These are phyloP conservation scores for Clavispora carvajalis DNA, from an alignment of 805 yeast species.

Conservation along the genomic window DNA sequence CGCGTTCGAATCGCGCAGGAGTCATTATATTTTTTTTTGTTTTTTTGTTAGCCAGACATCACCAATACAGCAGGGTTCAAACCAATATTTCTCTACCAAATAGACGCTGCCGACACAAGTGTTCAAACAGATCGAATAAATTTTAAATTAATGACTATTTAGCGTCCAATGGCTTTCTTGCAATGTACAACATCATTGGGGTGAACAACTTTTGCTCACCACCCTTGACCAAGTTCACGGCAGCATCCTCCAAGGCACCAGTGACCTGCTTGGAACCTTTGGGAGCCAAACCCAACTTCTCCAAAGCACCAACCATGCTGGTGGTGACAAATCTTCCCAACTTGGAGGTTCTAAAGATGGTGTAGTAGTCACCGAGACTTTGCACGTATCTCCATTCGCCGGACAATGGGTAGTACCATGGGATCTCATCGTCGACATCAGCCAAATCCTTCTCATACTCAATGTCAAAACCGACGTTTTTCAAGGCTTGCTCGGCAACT, in stretches of 20 bases:
- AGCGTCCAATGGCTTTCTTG: slow-evolving; percentile 61
- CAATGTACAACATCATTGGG: slow-evolving; percentile 95
- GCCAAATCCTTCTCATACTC: slow-evolving; percentile 78
- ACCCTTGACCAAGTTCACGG: slow-evolving; percentile 90
- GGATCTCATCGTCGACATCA: slow-evolving; percentile 71
- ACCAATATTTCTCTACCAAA: too few relatives aligned
- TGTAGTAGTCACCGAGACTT: slow-evolving; percentile 67
- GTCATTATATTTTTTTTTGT: too few relatives aligned
- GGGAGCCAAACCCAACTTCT: slow-evolving; percentile 84
- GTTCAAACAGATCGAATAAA: slow-evolving; percentile 1
- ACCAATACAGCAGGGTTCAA: too few relatives aligned
- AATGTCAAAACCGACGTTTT: slow-evolving; percentile 81
- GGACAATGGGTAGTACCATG: slow-evolving; percentile 96
- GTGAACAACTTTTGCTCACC: slow-evolving; percentile 87
- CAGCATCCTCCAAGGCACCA: slow-evolving; percentile 92
- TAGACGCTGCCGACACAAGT: slow-evolving; percentile 18
- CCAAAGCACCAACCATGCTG: slow-evolving; percentile 73
- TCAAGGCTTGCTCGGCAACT: slow-evolving; percentile 85
- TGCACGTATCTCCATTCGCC: slow-evolving; percentile 92
- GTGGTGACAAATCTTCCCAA: slow-evolving; percentile 86
- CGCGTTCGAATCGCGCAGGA: too few relatives aligned
- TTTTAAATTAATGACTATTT: slow-evolving; percentile 3
- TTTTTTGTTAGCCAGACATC: too few relatives aligned
- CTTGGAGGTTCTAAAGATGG: slow-evolving; percentile 82
- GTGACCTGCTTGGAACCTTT: slow-evolving; percentile 86